These are phyloP conservation scores for Hypomontagnella submonticulosa DNA, from an alignment of 495 filamentous ascomycete species.

Conservation along the genomic window DNA sequence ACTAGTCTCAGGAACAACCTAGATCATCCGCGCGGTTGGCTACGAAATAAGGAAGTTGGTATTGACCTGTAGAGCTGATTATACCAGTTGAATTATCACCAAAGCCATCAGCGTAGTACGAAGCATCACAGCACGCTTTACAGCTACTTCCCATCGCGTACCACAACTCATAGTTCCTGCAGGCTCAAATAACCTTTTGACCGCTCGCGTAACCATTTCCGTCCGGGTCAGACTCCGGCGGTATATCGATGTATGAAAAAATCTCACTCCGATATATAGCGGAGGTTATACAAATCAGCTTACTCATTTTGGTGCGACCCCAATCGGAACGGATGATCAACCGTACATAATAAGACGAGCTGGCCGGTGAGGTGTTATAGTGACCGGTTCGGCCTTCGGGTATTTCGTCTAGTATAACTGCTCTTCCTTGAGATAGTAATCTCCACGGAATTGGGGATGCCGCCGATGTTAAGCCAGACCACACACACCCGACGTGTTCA, in stretches of 20 bases:
- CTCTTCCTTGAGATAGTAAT: no score
- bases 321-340: constrained; percentile 6
- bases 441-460: background rate
- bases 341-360: constrained; percentile 7
- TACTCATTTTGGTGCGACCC: constrained; percentile 24
- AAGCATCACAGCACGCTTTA: constrained; percentile 6
- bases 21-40: background rate
- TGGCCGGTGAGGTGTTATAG: background rate
- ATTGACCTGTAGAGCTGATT: constrained; percentile 2
- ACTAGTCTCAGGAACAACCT: no score
- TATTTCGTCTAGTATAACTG: background rate
- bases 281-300: constrained; percentile 25
- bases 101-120: constrained; percentile 3
- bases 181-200: background rate
- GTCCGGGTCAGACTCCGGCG: no score
- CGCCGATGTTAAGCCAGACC: background rate
- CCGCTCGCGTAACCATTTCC: no score
- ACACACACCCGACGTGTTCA: background rate
- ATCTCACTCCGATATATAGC: constrained; percentile 5
- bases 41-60: background rate
- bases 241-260: background rate
- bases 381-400: no score
- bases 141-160: background rate
- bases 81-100: background rate
- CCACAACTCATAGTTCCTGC: constrained; percentile 2